Conservation (phyloP, 1,139 yeast genomes). For the Suhomyces wounanorum region DNA sequence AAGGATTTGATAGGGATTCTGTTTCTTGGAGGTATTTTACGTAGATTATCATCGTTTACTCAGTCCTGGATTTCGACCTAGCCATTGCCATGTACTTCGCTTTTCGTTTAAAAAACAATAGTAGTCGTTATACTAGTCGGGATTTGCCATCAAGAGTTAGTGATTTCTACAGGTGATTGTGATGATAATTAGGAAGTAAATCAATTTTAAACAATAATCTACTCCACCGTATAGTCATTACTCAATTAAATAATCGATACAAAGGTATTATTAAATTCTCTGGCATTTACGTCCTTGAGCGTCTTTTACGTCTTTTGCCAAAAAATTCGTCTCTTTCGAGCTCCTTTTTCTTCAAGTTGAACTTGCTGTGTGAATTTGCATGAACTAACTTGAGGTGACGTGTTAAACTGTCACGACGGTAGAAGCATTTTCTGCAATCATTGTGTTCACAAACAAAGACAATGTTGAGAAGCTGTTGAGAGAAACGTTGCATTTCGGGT, state of each 20-base stretch:
- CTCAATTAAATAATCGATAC: neutral
- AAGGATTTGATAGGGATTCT: too few species aligned
- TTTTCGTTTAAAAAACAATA: too few species aligned
- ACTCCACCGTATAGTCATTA: neutral
- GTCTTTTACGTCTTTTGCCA: constrained; percentile 4
- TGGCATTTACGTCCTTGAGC: neutral
- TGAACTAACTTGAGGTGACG: constrained; percentile 59
- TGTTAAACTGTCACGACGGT: constrained; percentile 57
- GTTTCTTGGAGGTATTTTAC: too few species aligned
- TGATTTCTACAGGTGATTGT: neutral
- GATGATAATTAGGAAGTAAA: neutral
- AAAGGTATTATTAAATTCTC: neutral
- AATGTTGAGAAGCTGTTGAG: constrained; percentile 9
- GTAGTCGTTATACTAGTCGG: too few species aligned
- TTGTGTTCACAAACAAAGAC: constrained; percentile 22
- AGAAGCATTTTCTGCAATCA: constrained; percentile 55
- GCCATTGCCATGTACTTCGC: too few species aligned
- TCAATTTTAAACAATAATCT: neutral
- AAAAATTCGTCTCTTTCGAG: constrained; percentile 1
- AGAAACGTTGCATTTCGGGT: constrained; percentile 16
- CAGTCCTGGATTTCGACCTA: too few species aligned
- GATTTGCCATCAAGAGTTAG: too few species aligned
- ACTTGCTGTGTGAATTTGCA: constrained; percentile 25
- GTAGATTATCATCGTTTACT: too few species aligned
- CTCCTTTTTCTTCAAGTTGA: constrained; percentile 11